Evolutionary conservation across 148 eudicot species (phyloP).

Genomic region (Vaccinium myrtillus): DNA sequence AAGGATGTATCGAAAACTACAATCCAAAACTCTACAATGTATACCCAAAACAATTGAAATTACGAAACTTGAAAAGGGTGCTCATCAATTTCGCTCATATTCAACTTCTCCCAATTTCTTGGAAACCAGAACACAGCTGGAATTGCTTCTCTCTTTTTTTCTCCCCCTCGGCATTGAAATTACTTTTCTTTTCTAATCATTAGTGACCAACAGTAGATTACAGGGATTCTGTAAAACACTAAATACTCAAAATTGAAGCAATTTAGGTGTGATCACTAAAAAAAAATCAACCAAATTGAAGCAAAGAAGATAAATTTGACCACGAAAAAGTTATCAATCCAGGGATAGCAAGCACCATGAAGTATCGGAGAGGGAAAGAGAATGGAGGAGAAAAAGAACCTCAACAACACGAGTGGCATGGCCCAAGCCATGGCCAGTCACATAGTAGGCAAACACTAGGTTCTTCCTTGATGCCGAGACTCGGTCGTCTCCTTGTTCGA

Average conservation of each 20-base stretch:
- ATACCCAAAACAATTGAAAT: not conserved
- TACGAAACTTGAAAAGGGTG: not conserved
- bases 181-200: not conserved
- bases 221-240: not conserved
- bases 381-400: constrained; percentile 29
- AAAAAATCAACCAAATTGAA: not conserved
- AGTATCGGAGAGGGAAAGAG: not conserved
- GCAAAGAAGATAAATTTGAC: not conserved
- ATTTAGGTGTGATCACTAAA: not conserved
- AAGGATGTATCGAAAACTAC: not conserved
- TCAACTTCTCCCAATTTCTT: not conserved
- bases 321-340: not conserved
- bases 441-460: constrained; percentile 87
- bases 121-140: not conserved
- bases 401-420: constrained; percentile 98
- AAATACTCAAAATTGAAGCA: not conserved
- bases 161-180: no score
- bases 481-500: constrained; percentile 45
- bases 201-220: not conserved
- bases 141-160: not conserved
- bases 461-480: constrained; percentile 44
- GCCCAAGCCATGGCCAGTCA: constrained; percentile 97
- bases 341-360: not conserved
- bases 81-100: not conserved
- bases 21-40: not conserved